Evolutionary conservation across 2,329 filamentous ascomycete species (phyloP).

Genomic region (Diaporthe batatas): DNA sequence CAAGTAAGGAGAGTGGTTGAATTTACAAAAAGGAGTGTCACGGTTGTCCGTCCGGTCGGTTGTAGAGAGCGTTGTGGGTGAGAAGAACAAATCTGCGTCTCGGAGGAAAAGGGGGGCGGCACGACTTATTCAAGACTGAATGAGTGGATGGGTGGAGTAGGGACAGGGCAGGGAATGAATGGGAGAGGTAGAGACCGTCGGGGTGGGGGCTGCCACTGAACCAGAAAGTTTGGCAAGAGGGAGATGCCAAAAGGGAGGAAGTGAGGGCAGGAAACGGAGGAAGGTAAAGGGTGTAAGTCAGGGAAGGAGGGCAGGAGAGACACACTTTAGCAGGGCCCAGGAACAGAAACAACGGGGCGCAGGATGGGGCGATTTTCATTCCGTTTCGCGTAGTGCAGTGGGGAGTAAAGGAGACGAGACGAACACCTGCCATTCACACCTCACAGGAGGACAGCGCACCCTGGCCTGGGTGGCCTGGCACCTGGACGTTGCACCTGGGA

Average conservation of each 20-base stretch:
- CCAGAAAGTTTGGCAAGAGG: conserved; percentile 21
- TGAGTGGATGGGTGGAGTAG: not conserved
- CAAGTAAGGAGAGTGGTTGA: conserved; percentile 36
- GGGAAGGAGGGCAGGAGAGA: conserved; percentile 32
- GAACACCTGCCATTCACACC: conserved; percentile 36
- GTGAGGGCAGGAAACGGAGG: conserved; percentile 31
- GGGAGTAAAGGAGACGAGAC: conserved; percentile 37
- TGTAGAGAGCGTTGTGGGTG: conserved; percentile 38
- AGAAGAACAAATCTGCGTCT: conserved; percentile 36
- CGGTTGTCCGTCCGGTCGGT: conserved; percentile 35
- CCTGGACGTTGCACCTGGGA: conserved; percentile 22
- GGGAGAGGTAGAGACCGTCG: conserved; percentile 23
- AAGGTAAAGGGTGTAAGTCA: conserved; percentile 34
- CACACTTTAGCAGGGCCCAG: conserved; percentile 29
- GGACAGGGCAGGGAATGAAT: conserved; percentile 31
- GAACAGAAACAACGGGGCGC: conserved; percentile 31
- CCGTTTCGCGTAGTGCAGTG: conserved; percentile 41
- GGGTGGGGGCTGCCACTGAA: not conserved
- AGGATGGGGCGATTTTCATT: conserved; percentile 33
- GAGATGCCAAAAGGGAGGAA: conserved; percentile 36
- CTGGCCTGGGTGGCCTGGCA: not conserved
- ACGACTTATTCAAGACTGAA: conserved; percentile 27
- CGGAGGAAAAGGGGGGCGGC: conserved; percentile 36
- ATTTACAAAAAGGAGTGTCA: conserved; percentile 37
- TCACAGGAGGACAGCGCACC: conserved; percentile 14